Percentiles rank a stretch among this genome's conserved stretches.
These are phyloP conservation scores for Marchantia polymorpha DNA, from an alignment of 225 moss, liverwort and hornwort genomes.

Conservation along the genomic window DNA sequence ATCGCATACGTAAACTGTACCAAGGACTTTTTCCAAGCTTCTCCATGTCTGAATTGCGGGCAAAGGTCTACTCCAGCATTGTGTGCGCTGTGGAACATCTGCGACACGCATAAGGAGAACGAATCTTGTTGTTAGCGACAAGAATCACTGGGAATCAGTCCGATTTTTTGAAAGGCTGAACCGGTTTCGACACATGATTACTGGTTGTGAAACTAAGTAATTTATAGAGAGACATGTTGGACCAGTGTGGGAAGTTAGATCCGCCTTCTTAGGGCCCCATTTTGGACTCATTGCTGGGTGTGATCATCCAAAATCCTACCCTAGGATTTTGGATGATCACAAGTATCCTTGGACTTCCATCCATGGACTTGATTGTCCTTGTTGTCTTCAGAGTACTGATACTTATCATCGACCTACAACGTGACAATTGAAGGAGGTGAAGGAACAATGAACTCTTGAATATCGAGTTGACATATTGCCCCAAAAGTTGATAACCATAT, in stretches of 20 bases:
- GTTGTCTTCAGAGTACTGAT: slow-evolving; percentile 54
- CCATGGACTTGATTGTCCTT: slow-evolving; percentile 59
- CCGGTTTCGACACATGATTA: background rate
- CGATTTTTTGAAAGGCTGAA: background rate
- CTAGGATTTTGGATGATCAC: too few species aligned
- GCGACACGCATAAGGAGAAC: background rate
- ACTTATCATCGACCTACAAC: slow-evolving; percentile 69
- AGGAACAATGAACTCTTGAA: too few species aligned
- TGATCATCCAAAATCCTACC: slow-evolving; percentile 68
- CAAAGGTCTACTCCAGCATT: slow-evolving; percentile 51
- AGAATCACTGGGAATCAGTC: too few species aligned
- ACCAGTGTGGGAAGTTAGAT: slow-evolving; percentile 66
- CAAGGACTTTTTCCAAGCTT: slow-evolving; percentile 69
- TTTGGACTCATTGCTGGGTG: slow-evolving; percentile 64
- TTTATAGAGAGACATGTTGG: slow-evolving; percentile 64
- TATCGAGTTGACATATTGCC: too few species aligned
- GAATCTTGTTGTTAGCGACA: too few species aligned
- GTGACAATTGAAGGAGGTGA: background rate
- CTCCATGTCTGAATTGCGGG: slow-evolving; percentile 30
- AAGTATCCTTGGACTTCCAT: slow-evolving; percentile 43
- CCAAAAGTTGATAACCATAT: too few species aligned
- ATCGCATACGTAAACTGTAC: slow-evolving; percentile 54
- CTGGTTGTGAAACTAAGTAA: background rate
- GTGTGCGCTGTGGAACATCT: slow-evolving; percentile 75
- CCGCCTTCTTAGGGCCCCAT: slow-evolving; percentile 69